These are phyloP conservation scores for Skeletonema potamos DNA, from an alignment of 108 stramenopile genomes.

Conservation along the genomic window DNA sequence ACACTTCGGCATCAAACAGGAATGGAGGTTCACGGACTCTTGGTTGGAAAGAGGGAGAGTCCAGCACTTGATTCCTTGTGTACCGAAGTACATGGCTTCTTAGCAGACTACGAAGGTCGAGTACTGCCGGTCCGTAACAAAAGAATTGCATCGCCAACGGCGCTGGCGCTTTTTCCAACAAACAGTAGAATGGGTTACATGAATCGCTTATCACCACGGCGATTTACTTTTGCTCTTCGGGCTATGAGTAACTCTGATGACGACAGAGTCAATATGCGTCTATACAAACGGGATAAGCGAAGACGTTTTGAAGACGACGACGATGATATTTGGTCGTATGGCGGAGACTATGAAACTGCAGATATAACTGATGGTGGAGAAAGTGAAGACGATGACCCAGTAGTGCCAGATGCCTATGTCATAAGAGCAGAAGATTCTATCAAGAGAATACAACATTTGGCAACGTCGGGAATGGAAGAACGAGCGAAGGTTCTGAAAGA, in stretches of 20 bases:
- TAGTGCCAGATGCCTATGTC: slow-evolving; percentile 11
- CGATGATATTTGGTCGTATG: slow-evolving; percentile 22
- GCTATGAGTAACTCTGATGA: slow-evolving; percentile 7
- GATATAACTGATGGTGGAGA: neutral
- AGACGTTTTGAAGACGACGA: slow-evolving; percentile 29
- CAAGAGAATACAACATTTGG: slow-evolving; percentile 11
- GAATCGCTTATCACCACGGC: neutral
- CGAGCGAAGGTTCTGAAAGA: neutral
- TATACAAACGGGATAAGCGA: slow-evolving; percentile 18
- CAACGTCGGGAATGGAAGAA: neutral
- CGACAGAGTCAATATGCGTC: neutral
- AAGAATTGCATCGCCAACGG: neutral
- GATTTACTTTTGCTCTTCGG: neutral
- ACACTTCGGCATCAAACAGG: slow-evolving; percentile 47
- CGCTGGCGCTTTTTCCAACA: slow-evolving; percentile 4
- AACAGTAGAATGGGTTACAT: neutral
- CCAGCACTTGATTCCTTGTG: slow-evolving; percentile 58
- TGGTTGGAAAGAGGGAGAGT: slow-evolving; percentile 69
- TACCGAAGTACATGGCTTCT: slow-evolving; percentile 61
- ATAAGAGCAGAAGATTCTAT: slow-evolving; percentile 32
- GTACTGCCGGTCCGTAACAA: neutral
- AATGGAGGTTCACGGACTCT: slow-evolving; percentile 66
- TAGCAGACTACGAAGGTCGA: slow-evolving; percentile 51
- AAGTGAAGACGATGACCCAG: neutral
- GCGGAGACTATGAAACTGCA: neutral